Conservation (phyloP, 306 rosid genomes). For the Citrullus colocynthis region DNA sequence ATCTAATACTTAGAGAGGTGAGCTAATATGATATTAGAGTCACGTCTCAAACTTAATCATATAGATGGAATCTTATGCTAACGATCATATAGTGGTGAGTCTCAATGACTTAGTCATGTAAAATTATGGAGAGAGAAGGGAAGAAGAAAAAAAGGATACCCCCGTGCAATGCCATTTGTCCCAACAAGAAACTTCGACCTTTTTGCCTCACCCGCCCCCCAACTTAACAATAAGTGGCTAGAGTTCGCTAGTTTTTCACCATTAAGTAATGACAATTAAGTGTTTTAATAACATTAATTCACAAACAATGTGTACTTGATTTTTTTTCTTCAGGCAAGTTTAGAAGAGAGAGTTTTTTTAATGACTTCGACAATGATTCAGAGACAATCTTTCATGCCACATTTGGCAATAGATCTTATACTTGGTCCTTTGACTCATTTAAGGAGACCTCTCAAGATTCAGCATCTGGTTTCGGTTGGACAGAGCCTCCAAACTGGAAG, state of each 20-base stretch:
- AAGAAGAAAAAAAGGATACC: neutral
- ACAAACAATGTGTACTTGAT: neutral
- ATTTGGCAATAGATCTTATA: slow-evolving; percentile 42
- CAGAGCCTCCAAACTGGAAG: slow-evolving; percentile 33
- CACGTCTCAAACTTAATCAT: neutral
- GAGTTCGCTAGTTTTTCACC: too few species aligned
- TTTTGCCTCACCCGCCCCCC: too few species aligned
- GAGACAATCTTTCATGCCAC: slow-evolving; percentile 45
- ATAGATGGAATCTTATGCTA: neutral
- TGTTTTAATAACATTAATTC: neutral
- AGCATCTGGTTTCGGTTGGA: slow-evolving; percentile 55
- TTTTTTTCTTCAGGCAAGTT: slow-evolving; percentile 22
- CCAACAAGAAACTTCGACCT: too few species aligned
- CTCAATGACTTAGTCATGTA: neutral
- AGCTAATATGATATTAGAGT: neutral
- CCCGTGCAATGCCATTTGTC: too few species aligned
- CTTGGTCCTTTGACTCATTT: slow-evolving; percentile 42
- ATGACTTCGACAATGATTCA: slow-evolving; percentile 27
- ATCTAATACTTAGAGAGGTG: neutral
- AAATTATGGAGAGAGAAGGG: neutral
- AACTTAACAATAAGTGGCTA: too few species aligned
- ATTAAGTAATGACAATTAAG: neutral
- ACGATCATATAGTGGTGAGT: neutral
- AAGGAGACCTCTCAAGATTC: slow-evolving; percentile 21
- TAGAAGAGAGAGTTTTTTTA: slow-evolving; percentile 19